Percentiles rank a stretch among this genome's conserved stretches.
phyloP scores from a whole-genome alignment of 345 rosid genomes.

The Punica granatum region DNA sequence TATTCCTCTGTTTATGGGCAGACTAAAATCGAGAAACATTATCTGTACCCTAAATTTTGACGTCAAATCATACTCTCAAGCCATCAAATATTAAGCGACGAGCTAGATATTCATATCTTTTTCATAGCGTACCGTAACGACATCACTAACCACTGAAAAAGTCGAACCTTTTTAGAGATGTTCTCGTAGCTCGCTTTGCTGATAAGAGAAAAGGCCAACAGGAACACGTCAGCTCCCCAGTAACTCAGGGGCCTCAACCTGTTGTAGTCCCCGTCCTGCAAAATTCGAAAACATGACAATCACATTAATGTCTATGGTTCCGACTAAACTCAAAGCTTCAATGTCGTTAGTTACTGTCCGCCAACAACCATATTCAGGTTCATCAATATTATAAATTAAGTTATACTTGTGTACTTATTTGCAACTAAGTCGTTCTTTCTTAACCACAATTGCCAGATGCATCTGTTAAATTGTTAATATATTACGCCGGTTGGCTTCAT shows the following conservation, averaged over 20 bases:
- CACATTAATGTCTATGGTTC: background rate
- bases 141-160: background rate
- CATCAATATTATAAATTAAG: background rate
- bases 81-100: no score
- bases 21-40: background rate
- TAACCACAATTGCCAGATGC: no score
- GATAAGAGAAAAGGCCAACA: constrained; percentile 51
- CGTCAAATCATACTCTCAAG: no score
- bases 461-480: no score
- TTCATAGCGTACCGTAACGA: background rate
- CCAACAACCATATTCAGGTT: background rate
- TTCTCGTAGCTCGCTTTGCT: constrained; percentile 57
- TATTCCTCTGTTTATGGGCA: background rate
- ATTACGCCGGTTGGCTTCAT: no score
- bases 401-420: background rate
- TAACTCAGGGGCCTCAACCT: constrained; percentile 47
- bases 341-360: background rate
- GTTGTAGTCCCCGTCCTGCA: constrained; percentile 50
- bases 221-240: constrained; percentile 45
- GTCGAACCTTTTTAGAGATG: constrained; percentile 36
- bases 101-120: no score
- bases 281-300: background rate
- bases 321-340: background rate
- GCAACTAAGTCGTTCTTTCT: no score
- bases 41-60: background rate